Percentiles rank a stretch among this genome's conserved stretches.
Evolutionary conservation across 257 asterid genomes (phyloP).

Genomic region (Misopates orontium): DNA sequence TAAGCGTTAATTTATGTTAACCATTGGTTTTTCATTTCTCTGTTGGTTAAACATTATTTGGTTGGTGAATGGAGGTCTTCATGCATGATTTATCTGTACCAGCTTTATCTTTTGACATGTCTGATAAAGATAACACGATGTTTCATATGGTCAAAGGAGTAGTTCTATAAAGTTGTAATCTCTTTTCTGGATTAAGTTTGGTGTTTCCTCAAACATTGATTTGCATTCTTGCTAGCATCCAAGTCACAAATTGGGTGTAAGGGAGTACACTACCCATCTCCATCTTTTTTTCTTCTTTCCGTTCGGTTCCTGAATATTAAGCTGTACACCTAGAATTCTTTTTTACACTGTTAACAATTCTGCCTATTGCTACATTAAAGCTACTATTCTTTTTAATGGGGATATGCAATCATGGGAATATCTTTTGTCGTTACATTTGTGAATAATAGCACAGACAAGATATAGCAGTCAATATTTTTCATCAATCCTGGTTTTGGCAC

Average conservation of each 20-base stretch:
- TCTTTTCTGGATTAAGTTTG: background rate
- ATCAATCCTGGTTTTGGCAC: background rate
- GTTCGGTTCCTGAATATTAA: background rate
- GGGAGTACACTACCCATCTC: constrained; percentile 10
- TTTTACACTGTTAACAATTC: background rate
- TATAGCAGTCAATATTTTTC: constrained; percentile 3
- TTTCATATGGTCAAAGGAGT: background rate
- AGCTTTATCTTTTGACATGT: constrained; percentile 7
- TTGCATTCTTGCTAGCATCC: constrained; percentile 1
- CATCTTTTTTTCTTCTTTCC: background rate
- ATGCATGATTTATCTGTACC: background rate
- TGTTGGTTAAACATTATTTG: constrained; percentile 18
- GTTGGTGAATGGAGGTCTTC: background rate
- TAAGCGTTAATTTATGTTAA: constrained; percentile 40
- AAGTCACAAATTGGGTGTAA: background rate
- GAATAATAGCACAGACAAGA: background rate
- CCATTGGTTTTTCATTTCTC: constrained; percentile 15
- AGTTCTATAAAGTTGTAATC: background rate
- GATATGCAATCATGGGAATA: constrained; percentile 11
- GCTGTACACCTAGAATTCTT: background rate
- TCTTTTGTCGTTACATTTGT: constrained; percentile 6
- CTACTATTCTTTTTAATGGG: background rate
- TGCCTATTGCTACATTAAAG: background rate
- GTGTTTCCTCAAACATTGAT: background rate
- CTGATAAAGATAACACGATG: constrained; percentile 5